Base-by-base conservation (phyloP, 1,284 basidiomycete genomes). In the Apiotrichum sp. region DNA sequence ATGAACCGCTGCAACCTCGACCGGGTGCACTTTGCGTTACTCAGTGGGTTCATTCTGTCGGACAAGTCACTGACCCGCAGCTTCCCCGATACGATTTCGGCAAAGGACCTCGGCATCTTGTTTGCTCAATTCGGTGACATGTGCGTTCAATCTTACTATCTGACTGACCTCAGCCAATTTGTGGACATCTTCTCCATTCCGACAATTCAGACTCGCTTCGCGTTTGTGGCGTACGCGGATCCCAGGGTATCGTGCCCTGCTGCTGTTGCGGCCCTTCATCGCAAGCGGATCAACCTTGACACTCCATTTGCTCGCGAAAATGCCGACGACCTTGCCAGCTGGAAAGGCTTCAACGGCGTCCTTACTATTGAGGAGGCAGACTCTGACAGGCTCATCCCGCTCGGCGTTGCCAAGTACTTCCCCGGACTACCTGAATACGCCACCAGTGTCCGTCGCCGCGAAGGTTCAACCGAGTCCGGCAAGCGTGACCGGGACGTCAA, bases 121-220 rank as follows among this genome's bases (percentile, higher is more conserved):
- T 75, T 76, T 47, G 72, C 71, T 1, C 72, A 75, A 52, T 76
- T 69, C 55, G 74, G 74, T 10, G 62, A 72, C 35, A 71, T 76
- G 74, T 74, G 54, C 67, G 72, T 65, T 1, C 0, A 10, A 2
- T 0, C 11, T 29, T 3, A 13, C 13, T 33, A 0, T 6, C 3
- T 33, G 6, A 45, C 58, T 67, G 34, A 66, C 50, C n/a, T 29
- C 56, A 76, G 73, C 45, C 53, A 67, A 4, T 66, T 73, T 2
- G 73, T 76, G 34, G 74, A 76, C 61, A 74, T 76, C 52, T 75
- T 74, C 53, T 72, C 73, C 47, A 66, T 75, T 16, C 67, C 70
- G 1, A 64, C 70, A 0, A 48, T 62, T 29, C 61, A 65, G 43
- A 70, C 70, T 9, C 70, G 74, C 3, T 75, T 74, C 47, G 74